These are phyloP conservation scores for Chalciporus chontae DNA, from an alignment of 768 basidiomycete species.

Conservation along the genomic window DNA sequence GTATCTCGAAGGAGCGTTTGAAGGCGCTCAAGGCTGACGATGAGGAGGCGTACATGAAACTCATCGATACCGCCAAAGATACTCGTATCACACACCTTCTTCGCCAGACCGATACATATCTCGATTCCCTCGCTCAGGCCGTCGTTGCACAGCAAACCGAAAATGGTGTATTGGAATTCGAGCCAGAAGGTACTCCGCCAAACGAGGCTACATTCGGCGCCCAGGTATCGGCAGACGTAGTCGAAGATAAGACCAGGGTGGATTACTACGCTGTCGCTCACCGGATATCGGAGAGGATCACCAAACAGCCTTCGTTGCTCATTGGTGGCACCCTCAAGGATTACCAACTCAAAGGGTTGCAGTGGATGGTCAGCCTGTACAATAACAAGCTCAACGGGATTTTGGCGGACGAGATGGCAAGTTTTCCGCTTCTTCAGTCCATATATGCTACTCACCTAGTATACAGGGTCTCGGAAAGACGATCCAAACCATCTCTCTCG, in stretches of 20 bases:
- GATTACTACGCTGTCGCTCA: conserved; percentile 98
- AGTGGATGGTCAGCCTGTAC: conserved; percentile 98
- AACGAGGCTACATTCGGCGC: conserved; percentile 92
- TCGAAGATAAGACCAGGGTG: conserved; percentile 67
- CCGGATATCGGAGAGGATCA: conserved; percentile 81
- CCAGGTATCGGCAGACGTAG: conserved; percentile 57
- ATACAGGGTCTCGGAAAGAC: conserved; percentile 90
- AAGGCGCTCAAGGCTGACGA: conserved; percentile 97
- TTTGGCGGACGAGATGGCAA: conserved; percentile 89
- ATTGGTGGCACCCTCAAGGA: conserved; percentile 90
- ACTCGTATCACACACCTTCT: conserved; percentile 97
- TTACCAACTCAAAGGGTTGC: conserved; percentile 91
- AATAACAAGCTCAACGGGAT: conserved; percentile 96
- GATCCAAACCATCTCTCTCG: conserved; percentile 92
- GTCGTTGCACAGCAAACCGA: conserved; percentile 91
- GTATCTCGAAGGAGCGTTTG: conserved; percentile 95
- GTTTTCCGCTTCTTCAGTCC: conserved; percentile 13
- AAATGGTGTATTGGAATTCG: conserved; percentile 44
- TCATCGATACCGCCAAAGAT: conserved; percentile 98
- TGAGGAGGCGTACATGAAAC: conserved; percentile 99
- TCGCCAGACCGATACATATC: conserved; percentile 89
- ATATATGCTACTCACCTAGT: conserved; percentile 8
- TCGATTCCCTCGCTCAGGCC: conserved; percentile 92
- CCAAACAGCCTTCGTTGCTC: conserved; percentile 68
- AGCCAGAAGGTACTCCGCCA: conserved; percentile 68